Evolutionary conservation across 2,329 filamentous ascomycete genomes (phyloP).

Genomic region (Dothistroma septosporum): DNA sequence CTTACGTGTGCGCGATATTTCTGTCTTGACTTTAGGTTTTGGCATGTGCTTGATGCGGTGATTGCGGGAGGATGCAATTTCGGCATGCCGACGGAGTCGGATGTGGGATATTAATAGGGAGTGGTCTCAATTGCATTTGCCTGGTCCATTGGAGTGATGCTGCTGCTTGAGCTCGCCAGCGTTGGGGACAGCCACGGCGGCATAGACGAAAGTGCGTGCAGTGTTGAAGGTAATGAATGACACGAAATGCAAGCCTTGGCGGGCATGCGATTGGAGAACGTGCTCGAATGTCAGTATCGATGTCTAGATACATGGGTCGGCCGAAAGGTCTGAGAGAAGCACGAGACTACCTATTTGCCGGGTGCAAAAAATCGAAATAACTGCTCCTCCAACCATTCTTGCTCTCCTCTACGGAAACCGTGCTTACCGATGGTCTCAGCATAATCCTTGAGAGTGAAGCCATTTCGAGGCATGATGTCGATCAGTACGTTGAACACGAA

Average conservation of each 20-base stretch:
- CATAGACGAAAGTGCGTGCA: neutral
- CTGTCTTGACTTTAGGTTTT: neutral
- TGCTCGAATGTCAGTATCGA: neutral
- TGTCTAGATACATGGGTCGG: neutral
- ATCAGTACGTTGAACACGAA: constrained; percentile 18
- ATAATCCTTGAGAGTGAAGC: constrained; percentile 4
- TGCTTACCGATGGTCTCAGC: constrained; percentile 10
- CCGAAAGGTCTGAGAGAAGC: neutral
- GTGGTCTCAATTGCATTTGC: neutral
- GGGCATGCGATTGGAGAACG: neutral
- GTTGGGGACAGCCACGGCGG: neutral
- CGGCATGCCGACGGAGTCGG: neutral
- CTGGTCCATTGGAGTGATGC: neutral
- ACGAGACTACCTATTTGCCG: neutral
- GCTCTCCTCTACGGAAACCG: constrained; percentile 12
- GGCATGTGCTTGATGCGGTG: neutral
- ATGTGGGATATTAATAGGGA: neutral
- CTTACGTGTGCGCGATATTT: neutral
- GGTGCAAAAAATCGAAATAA: constrained; percentile 15
- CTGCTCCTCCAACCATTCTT: constrained; percentile 13
- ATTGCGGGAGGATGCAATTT: neutral
- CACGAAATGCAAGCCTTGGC: neutral
- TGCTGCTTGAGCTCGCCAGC: neutral
- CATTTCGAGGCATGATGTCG: constrained; percentile 14
- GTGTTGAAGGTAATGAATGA: neutral